Base-by-base conservation (phyloP, 78 protist genomes). In the Salpingoeca rosetta region DNA sequence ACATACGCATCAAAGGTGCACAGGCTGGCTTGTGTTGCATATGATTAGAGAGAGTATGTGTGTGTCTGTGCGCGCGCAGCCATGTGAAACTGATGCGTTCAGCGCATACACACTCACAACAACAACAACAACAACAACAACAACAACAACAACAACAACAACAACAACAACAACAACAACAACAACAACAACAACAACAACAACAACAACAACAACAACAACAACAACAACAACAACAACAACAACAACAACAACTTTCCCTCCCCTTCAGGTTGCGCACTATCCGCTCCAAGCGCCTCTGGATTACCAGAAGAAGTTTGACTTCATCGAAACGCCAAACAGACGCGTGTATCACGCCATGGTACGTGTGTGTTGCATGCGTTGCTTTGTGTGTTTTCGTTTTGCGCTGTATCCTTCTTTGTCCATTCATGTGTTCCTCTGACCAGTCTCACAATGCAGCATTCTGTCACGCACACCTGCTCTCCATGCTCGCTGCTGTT, bases 211-310 rank as follows among this genome's bases (percentile, higher is more conserved):
- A 51, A 51, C 65, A 7, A 51, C 7, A 51, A 51, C 31, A 7
- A 51, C 7, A 51, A 7, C 31, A 51, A 51, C 65, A 51, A 51
- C 7, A 7, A 51, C 7, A 51, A 7, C 65, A 51, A 51, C 65
- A 51, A 51, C 7, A n/a, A 7, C 7, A 51, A 51, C 65, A 51
- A 51, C 65, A 51, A 51, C 65, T 51, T 51, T 7, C 65, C 31
- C n/a, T n/a, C n/a, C n/a, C n/a, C n/a, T n/a, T 7, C 22, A 43
- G 41, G 38, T 78, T 12, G 74, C 37, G 44, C 90, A 88, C 75
- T 76, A 38, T n/a, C 90, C 90, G 25, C 78, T 81, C 44, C 83
- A 88, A 44, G 57, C 39, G 36, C 91, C 91, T 3, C 3, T 0
- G 26, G 80, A 0, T 42, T 76, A 37, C 65, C 56, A 39, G 40